Evolutionary conservation across 805 yeast genomes (phyloP).

Genomic region (Trichomonascus vanleenenianus): DNA sequence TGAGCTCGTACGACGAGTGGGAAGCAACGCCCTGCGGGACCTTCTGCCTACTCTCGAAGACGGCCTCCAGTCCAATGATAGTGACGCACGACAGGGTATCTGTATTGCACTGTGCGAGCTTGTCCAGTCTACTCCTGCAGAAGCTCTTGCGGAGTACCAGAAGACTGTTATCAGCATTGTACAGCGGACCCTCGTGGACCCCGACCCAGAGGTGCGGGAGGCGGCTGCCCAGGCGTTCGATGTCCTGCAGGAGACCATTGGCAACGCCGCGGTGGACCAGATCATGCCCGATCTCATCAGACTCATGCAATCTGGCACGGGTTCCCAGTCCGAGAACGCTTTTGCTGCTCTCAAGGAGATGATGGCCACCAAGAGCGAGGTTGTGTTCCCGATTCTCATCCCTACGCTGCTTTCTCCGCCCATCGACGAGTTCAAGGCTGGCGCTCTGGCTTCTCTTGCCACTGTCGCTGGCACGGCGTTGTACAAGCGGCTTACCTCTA

Average conservation of each 20-base stretch:
- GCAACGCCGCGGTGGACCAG: constrained; percentile 80
- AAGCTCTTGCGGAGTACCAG: constrained; percentile 57
- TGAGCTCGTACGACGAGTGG: constrained; percentile 90
- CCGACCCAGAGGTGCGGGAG: constrained; percentile 66
- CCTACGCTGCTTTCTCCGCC: constrained; percentile 81
- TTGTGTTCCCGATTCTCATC: constrained; percentile 86
- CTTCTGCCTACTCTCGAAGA: constrained; percentile 79
- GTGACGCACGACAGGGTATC: constrained; percentile 92
- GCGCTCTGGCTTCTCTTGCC: constrained; percentile 78
- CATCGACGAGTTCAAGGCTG: constrained; percentile 75
- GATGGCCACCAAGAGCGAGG: constrained; percentile 82
- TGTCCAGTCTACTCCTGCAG: constrained; percentile 58
- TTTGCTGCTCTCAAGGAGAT: constrained; percentile 83
- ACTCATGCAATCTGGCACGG: constrained; percentile 45
- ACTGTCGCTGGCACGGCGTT: constrained; percentile 83
- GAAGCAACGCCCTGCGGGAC: constrained; percentile 76
- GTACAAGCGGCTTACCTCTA: constrained; percentile 60
- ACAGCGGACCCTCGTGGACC: constrained; percentile 71
- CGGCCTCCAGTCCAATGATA: constrained; percentile 45
- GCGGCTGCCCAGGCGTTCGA: constrained; percentile 92
- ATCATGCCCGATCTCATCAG: constrained; percentile 75
- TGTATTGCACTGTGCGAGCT: constrained; percentile 89
- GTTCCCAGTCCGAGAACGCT: constrained; percentile 52
- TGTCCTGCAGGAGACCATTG: constrained; percentile 71
- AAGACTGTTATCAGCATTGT: constrained; percentile 64